A percentile compares a stretch with the other conserved stretches of the same genome.
These are phyloP conservation scores for Neurospora tetraspora DNA, from an alignment of 495 filamentous ascomycete genomes.

Conservation along the genomic window DNA sequence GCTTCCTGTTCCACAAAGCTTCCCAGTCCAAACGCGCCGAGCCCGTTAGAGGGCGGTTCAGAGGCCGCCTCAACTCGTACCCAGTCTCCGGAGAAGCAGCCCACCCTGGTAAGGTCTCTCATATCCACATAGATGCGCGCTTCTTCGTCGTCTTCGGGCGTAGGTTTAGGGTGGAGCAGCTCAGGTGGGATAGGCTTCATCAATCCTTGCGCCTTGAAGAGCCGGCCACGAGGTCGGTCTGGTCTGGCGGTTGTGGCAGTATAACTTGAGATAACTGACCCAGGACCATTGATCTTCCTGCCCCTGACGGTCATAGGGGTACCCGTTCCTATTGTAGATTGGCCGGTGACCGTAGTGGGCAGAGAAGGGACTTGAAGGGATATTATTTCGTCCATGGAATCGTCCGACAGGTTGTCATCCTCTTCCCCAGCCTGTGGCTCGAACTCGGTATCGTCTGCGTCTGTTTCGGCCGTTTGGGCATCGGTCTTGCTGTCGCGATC, in stretches of 20 bases:
- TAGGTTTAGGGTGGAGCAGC: slow-evolving; percentile 73
- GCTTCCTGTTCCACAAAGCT: slow-evolving; percentile 38
- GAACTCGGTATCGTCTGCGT: slow-evolving; percentile 37
- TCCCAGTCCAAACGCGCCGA: slow-evolving; percentile 44
- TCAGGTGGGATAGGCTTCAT: slow-evolving; percentile 62
- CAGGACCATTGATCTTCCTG: slow-evolving; percentile 58
- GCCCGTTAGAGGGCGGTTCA: slow-evolving; percentile 51
- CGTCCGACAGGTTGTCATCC: slow-evolving; percentile 59
- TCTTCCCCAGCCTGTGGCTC: slow-evolving; percentile 49
- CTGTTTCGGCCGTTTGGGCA: slow-evolving; percentile 29
- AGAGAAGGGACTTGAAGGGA: slow-evolving; percentile 72
- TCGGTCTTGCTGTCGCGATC: slow-evolving; percentile 35
- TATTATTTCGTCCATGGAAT: slow-evolving; percentile 73
- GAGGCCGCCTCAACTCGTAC: slow-evolving; percentile 69
- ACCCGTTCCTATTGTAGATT: slow-evolving; percentile 61
- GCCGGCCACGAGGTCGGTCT: slow-evolving; percentile 44
- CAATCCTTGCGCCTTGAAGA: slow-evolving; percentile 73
- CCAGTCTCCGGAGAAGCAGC: slow-evolving; percentile 97
- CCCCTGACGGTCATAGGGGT: slow-evolving; percentile 59
- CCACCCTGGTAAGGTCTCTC: slow-evolving; percentile 70
- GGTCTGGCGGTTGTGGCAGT: slow-evolving; percentile 67
- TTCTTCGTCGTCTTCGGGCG: slow-evolving; percentile 70
- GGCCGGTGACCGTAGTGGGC: slow-evolving; percentile 51
- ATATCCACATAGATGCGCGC: slow-evolving; percentile 82
- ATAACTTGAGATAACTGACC: slow-evolving; percentile 76